A percentile compares a stretch with the other conserved stretches of the same genome.
Evolutionary conservation across 2,329 filamentous ascomycete genomes (phyloP).

Genomic region (Neopestalotiopsis sp.): DNA sequence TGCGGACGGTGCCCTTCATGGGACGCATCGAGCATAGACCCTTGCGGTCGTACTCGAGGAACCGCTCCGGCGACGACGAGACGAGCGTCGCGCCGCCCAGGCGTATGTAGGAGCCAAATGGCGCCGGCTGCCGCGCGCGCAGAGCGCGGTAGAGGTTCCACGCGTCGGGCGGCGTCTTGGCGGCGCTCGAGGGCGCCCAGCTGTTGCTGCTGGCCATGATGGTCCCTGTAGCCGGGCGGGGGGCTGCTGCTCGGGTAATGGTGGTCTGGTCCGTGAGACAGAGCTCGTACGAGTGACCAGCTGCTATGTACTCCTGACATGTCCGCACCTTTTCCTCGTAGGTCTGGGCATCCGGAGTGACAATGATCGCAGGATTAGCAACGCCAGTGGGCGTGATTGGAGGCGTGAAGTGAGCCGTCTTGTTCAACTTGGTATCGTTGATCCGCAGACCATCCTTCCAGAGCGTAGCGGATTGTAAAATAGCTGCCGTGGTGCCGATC

Average conservation of each 20-base stretch:
- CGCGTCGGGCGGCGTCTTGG: slow-evolving; percentile 31
- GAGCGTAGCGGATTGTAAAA: slow-evolving; percentile 37
- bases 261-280: slow-evolving; percentile 80
- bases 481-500: slow-evolving; percentile 47
- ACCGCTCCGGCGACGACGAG: slow-evolving; percentile 87
- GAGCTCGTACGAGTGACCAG: slow-evolving; percentile 85
- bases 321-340: slow-evolving; percentile 72
- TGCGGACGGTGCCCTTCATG: slow-evolving; percentile 96
- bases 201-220: slow-evolving; percentile 46
- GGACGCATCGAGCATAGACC: slow-evolving; percentile 81
- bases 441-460: slow-evolving; percentile 38
- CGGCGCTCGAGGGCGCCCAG: slow-evolving; percentile 25
- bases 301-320: slow-evolving; percentile 75
- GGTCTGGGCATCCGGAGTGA: slow-evolving; percentile 46
- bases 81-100: slow-evolving; percentile 75
- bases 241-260: slow-evolving; percentile 53
- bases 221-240: slow-evolving; percentile 47
- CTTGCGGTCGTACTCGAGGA: slow-evolving; percentile 63
- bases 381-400: slow-evolving; percentile 33
- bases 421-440: slow-evolving; percentile 25
- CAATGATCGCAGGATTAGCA: slow-evolving; percentile 35
- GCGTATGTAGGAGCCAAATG: slow-evolving; percentile 83
- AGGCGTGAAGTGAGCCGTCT: slow-evolving; percentile 32
- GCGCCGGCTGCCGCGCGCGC: slow-evolving; percentile 75
- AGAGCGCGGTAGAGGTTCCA: slow-evolving; percentile 79